Base-by-base conservation (phyloP, 75 land plant genomes). In the Picea glauca region DNA sequence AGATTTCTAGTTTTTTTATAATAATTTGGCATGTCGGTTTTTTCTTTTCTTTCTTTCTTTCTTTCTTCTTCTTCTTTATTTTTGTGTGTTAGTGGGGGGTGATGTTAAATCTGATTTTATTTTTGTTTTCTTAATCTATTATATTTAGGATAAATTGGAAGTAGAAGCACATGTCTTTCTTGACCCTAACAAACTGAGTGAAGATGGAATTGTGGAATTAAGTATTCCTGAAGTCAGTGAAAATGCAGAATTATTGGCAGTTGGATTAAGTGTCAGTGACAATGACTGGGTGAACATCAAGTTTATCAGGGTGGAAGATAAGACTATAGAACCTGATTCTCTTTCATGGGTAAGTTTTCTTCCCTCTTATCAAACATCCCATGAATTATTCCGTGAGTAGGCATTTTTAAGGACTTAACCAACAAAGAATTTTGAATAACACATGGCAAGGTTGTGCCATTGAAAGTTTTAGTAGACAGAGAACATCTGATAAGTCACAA, bases 201-300 rank as follows among this genome's bases (percentile, higher is more conserved):
- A 92, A n/a, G 99, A 98, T 84, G 98, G 99, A 35, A 95, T 94
- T 0, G 86, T 92, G 4, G 83, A 98, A 23, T 79, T 95, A 63
- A 81, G 65, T 64, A 76, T 60, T 1, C 73, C 6, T 63, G 50
- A 77, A 9, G 83, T 98, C 43, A 98, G 96, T 79, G 86, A 93
- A 83, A 92, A 98, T 87, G 98, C 88, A 4, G 88, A 89, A 77
- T 91, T 87, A 72, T 72, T 98, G 82, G 99, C 96, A 12, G 87
- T 89, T 86, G 94, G 93, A 14, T 84, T 90, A 76, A 98, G 98
- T 78, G 78, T 87, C 9, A 98, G 98, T 78, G 99, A 98, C 1
- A 98, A 98, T 78, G 99, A 98, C 86, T 98, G 99, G 98, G 85
- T 93, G 7, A 93, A 91, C 20, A 86, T 95, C 59, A 95, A 95